A percentile compares a stretch with the other conserved stretches of the same genome.
These are phyloP conservation scores for Fusarium devonianum DNA, from an alignment of 2,329 filamentous ascomycete genomes.

Conservation along the genomic window DNA sequence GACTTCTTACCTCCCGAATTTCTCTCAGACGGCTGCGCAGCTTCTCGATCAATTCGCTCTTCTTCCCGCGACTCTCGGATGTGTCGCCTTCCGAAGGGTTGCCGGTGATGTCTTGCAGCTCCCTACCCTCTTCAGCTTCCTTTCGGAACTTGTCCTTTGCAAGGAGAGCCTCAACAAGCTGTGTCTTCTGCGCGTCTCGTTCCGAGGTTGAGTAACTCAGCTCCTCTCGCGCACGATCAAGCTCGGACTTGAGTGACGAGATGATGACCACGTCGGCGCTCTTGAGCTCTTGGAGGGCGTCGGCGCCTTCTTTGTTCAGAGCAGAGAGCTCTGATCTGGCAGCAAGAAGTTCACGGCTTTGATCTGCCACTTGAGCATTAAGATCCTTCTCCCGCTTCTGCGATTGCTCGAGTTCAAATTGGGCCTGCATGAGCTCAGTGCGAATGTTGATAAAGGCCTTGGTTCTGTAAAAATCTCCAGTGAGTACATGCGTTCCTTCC, in stretches of 20 bases:
- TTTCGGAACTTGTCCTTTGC: conserved; percentile 67
- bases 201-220: conserved; percentile 58
- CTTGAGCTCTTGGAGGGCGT: conserved; percentile 66
- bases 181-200: conserved; percentile 64
- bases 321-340: conserved; percentile 62
- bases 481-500: conserved; percentile 51
- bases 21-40: conserved; percentile 62
- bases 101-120: conserved; percentile 50
- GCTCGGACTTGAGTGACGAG: conserved; percentile 64
- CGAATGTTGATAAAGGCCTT: conserved; percentile 61
- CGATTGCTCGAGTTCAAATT: conserved; percentile 56
- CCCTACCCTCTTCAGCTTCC: conserved; percentile 57
- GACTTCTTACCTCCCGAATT: conserved; percentile 64
- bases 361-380: conserved; percentile 58
- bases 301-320: conserved; percentile 60
- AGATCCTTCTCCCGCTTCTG: conserved; percentile 54
- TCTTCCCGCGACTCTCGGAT: conserved; percentile 50
- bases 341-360: conserved; percentile 62
- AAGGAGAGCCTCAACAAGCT: conserved; percentile 66
- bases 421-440: conserved; percentile 54
- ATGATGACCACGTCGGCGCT: conserved; percentile 65
- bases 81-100: conserved; percentile 45
- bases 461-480: conserved; percentile 56
- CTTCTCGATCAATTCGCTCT: conserved; percentile 64
- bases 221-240: conserved; percentile 62